Conservation (phyloP, 108 stramenopile genomes). For the Pseudonitzschia delicatissima region DNA sequence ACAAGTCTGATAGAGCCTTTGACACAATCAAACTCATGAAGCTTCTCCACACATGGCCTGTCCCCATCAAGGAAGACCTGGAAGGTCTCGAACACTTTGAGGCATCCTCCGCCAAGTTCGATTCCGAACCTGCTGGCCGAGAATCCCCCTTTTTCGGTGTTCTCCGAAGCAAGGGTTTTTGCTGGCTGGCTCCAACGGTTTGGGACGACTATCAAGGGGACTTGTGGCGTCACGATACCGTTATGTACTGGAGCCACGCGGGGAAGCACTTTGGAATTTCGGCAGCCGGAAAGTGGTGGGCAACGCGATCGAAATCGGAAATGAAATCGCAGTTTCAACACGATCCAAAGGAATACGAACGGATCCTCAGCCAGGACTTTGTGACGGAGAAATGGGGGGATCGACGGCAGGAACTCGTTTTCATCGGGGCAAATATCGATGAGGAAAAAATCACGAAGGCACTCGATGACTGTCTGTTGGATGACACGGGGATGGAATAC, state of each 20-base stretch:
- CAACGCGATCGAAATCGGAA: constrained; percentile 13
- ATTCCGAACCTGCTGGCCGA: constrained; percentile 15
- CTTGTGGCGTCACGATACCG: constrained; percentile 29
- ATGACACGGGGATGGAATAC: constrained; percentile 43
- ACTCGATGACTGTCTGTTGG: constrained; percentile 48
- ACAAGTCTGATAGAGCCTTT: constrained; percentile 85
- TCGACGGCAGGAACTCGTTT: constrained; percentile 67
- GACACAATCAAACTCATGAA: constrained; percentile 60
- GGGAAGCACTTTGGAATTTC: constrained; percentile 40
- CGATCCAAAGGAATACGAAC: constrained; percentile 69
- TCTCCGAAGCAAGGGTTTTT: constrained; percentile 93
- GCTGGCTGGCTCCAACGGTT: constrained; percentile 89
- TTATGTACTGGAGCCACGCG: constrained; percentile 53
- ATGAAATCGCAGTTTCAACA: constrained; percentile 63
- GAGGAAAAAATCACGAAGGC: constrained; percentile 32
- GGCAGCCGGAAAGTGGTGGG: neutral
- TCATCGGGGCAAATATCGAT: constrained; percentile 52
- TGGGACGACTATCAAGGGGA: constrained; percentile 53
- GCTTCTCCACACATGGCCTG: constrained; percentile 80
- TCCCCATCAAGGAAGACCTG: constrained; percentile 80
- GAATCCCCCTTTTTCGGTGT: constrained; percentile 65
- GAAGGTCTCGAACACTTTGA: constrained; percentile 47
- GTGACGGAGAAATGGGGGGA: constrained; percentile 59
- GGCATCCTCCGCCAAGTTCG: neutral
- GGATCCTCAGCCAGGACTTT: constrained; percentile 85